These are phyloP conservation scores for Populus ilicifolia DNA, from an alignment of 345 rosid species.

Conservation along the genomic window DNA sequence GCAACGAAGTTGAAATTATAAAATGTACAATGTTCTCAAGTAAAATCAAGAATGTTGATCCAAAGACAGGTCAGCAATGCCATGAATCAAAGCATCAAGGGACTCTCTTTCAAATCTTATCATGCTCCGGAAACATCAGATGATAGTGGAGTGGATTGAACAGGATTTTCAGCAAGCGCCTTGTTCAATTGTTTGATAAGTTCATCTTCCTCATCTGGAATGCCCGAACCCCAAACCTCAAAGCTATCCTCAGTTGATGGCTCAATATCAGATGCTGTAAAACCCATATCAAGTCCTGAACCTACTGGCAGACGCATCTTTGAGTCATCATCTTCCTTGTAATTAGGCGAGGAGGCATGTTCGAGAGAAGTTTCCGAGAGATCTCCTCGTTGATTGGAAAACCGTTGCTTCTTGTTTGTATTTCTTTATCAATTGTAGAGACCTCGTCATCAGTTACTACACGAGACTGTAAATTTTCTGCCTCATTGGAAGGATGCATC, in stretches of 20 bases:
- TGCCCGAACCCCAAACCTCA: conserved; percentile 65
- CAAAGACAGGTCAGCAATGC: conserved; percentile 56
- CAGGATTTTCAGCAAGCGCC: conserved; percentile 37
- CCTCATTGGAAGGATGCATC: conserved; percentile 14
- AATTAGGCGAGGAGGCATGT: conserved; percentile 36
- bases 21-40: not conserved
- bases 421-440: conserved; percentile 11
- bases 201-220: conserved; percentile 47
- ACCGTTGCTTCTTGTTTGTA: conserved; percentile 8
- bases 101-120: conserved; percentile 31
- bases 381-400: conserved; percentile 21
- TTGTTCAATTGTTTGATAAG: conserved; percentile 43
- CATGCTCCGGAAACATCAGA: conserved; percentile 24
- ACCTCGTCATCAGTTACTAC: conserved; percentile 2
- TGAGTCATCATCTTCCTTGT: conserved; percentile 19
- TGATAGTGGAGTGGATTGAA: conserved; percentile 12
- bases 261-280: conserved; percentile 17
- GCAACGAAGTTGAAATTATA: not conserved
- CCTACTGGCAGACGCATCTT: conserved; percentile 11
- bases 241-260: conserved; percentile 44
- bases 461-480: not conserved
- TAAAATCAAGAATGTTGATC: not conserved
- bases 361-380: conserved; percentile 22
- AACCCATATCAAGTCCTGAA: conserved; percentile 15
- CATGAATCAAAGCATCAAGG: conserved; percentile 43